phyloP scores from a whole-genome alignment of 192 early-diverging fungal genomes.

The Phlyctochytrium arcticum region DNA sequence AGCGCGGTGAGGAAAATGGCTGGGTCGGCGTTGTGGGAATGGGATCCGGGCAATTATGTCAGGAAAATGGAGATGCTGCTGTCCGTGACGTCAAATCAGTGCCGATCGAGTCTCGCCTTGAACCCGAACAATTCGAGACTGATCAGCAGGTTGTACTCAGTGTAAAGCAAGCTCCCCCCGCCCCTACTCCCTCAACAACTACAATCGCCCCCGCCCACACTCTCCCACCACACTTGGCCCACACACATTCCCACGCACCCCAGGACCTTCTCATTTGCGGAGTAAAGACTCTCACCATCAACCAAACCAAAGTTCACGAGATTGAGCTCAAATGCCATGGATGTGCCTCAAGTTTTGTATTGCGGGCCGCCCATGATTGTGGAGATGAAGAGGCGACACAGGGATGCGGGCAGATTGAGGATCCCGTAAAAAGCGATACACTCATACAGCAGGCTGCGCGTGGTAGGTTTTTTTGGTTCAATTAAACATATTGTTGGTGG shows the following conservation, averaged over 20 bases:
- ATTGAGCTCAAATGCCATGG: conserved; percentile 11
- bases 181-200: no score
- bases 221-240: no score
- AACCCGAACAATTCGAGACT: background rate
- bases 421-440: no score
- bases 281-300: conserved; percentile 9
- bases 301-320: conserved; percentile 17
- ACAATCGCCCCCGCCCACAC: no score
- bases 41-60: background rate
- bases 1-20: background rate
- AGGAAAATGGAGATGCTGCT: background rate
- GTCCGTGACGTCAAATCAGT: background rate
- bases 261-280: conserved; percentile 6
- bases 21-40: background rate
- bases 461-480: no score
- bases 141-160: background rate
- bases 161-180: no score
- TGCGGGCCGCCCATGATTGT: conserved; percentile 19
- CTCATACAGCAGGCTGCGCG: no score
- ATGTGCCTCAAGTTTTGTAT: conserved; percentile 8
- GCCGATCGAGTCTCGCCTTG: background rate
- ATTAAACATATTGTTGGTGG: no score
- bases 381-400: background rate
- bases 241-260: no score
- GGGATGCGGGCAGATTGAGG: background rate